Evolutionary conservation across 2,329 filamentous ascomycete genomes (phyloP).

Genomic region (Tolypocladium paradoxum): DNA sequence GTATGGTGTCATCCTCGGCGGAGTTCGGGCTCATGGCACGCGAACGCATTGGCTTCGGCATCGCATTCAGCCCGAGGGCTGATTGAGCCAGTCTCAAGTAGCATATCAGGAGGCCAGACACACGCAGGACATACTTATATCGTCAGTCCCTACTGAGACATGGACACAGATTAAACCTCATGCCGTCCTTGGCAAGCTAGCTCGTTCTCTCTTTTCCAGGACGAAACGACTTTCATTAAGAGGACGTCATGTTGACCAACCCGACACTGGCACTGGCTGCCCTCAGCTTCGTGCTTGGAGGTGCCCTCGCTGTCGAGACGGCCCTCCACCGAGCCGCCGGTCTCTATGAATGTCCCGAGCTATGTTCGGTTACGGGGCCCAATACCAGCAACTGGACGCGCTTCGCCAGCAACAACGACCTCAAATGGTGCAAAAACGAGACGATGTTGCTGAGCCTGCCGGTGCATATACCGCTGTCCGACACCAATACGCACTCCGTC

Average conservation of each 20-base stretch:
- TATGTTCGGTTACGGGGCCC: not conserved
- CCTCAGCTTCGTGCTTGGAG: not conserved
- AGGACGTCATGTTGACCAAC: not conserved
- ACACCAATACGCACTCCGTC: not conserved
- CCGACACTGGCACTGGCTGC: not conserved
- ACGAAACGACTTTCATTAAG: not conserved
- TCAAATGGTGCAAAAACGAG: not conserved
- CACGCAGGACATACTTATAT: not conserved
- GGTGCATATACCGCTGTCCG: not conserved
- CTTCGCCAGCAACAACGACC: not conserved
- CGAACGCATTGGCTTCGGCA: not conserved
- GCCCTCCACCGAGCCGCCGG: not conserved
- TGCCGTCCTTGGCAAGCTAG: not conserved
- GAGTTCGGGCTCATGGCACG: not conserved
- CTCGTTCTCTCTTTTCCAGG: not conserved
- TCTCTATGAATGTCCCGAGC: not conserved
- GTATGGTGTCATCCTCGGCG: not conserved
- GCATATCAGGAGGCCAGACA: not conserved
- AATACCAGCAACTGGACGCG: not conserved
- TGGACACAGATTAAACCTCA: too few relatives aligned
- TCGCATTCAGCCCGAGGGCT: not conserved
- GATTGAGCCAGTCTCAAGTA: too few relatives aligned
- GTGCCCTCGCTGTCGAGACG: not conserved
- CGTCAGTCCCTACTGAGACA: too few relatives aligned
- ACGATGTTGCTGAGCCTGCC: not conserved